Base-by-base conservation (phyloP, 306 rosid species). In the Cucumis melo region DNA sequence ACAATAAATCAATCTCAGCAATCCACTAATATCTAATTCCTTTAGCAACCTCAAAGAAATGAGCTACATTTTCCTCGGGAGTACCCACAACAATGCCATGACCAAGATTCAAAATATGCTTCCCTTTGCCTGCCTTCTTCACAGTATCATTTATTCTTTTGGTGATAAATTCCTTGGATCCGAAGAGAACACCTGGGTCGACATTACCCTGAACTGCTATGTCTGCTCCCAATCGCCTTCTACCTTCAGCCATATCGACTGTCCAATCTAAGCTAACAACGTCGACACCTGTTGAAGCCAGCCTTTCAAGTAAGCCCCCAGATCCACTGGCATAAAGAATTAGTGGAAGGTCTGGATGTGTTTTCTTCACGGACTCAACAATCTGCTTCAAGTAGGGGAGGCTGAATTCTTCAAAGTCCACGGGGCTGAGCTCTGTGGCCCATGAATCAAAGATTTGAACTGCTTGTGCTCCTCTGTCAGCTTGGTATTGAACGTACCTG, bases 181-280 rank as follows among this genome's bases (percentile, higher is more conserved):
- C 99, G 16, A 94, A 92, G 11, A 94, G 96, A 81, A 94, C 97
- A 67, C 99, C 97, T 15, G 99, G 99, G 79, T 94, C 99, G 76
- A 94, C 90, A 12, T 94, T 94, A 13, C 99, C 99, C 79, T 94
- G 99, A 17, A 94, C 94, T n/a, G 95, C 95, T 79, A 84, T 77
- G 75, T 92, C 77, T 46, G 91, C 78, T 78, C 97, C 99, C 41
- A 94, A 74, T 81, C 99, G 79, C 78, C 75, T 85, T 84, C 97
- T 88, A 34, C 99, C 99, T 51, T 94, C 99, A 0, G 96, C 97
- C 96, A 94, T 94, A 67, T 94, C 99, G 21, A 94, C 97, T 0
- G 97, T 94, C 99, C 99, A 94, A 68, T 94, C 99, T 92, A 94
- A 85, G 87, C 99, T 94, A 78, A 94, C 91, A 14, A 92, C 97